Evolutionary conservation across 2,329 filamentous ascomycete genomes (phyloP), one percentile per base, ranked within the genome.

Genomic region (Phyllosticta paracitricarpa): DNA sequence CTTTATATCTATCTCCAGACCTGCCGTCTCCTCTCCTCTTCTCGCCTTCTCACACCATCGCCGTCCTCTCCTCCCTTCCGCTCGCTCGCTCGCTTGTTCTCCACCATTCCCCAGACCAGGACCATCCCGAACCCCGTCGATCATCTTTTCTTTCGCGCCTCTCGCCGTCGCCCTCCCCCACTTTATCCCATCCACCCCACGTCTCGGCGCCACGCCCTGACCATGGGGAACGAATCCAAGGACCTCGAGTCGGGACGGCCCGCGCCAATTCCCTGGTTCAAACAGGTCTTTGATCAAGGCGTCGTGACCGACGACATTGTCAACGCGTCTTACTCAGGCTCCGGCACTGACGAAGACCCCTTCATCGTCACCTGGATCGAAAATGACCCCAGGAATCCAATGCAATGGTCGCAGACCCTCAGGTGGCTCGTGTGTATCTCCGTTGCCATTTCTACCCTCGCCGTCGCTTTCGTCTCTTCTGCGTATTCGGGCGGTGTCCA

Each of bases 361-460:
- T 91, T 82, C 65, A 73, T 85, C 33, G 86, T 91, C 65, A 82
- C 84, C 61, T 91, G 86, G 75, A 80, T 89, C 24, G 80, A 82
- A 19, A 72, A 84, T 58, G 88, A 91, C 70, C 80, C 82, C 9
- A 81, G 83, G 65, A 88, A 91, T 71, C 86, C 88, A 0, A 81
- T 87, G 78, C 76, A 77, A 56, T 88, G 84, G 66, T 73, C 79
- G 9, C 63, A 68, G 1, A 61, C 68, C 28, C 82, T 81, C 72
- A 89, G 89, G 75, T 91, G 88, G 87, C 7, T n/a, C 14, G 40
- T 48, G 14, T 87, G 85, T 1, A 68, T 82, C 58, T 70, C 87
- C 51, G 82, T 87, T 61, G 86, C 87, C 12, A 67, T 87, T 28
- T 83, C 87, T 14, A 88, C 86, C 1, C 78, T 91, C 53, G 86